Evolutionary conservation across 192 early-diverging fungal species (phyloP).

Genomic region (Ambispora gerdemannii): DNA sequence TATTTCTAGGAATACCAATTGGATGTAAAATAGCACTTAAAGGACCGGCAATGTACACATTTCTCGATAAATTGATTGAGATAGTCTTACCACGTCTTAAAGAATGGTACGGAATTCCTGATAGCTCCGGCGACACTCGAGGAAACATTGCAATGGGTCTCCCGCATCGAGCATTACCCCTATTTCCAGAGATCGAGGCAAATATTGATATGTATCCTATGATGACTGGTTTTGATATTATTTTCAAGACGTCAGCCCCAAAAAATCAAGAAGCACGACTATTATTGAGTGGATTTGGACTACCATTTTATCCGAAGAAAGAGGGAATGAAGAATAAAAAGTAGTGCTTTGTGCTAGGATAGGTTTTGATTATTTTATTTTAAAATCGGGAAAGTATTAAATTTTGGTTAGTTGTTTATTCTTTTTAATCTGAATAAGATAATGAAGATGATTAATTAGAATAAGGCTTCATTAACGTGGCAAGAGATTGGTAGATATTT

Average conservation of each 20-base stretch:
- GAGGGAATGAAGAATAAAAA: no score
- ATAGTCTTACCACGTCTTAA: constrained; percentile 92
- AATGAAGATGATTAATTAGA: no score
- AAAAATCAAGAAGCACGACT: constrained; percentile 74
- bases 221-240: constrained; percentile 84
- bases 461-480: no score
- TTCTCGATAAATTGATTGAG: constrained; percentile 92
- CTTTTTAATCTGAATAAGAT: no score
- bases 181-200: constrained; percentile 96
- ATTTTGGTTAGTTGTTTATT: no score
- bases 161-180: constrained; percentile 75
- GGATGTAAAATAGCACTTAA: constrained; percentile 76
- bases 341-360: no score
- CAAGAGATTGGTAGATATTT: no score
- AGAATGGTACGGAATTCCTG: constrained; percentile 82
- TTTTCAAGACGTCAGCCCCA: constrained; percentile 77
- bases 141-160: constrained; percentile 85
- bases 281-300: constrained; percentile 82
- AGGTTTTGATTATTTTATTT: no score
- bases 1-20: constrained; percentile 73
- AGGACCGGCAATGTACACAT: constrained; percentile 86
- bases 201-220: constrained; percentile 92
- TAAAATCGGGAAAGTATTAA: no score
- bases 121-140: constrained; percentile 70
- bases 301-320: constrained; percentile 66